Base-by-base conservation (phyloP, 2,329 filamentous ascomycete species). In the Teratosphaeria pseudoeucalypti region DNA sequence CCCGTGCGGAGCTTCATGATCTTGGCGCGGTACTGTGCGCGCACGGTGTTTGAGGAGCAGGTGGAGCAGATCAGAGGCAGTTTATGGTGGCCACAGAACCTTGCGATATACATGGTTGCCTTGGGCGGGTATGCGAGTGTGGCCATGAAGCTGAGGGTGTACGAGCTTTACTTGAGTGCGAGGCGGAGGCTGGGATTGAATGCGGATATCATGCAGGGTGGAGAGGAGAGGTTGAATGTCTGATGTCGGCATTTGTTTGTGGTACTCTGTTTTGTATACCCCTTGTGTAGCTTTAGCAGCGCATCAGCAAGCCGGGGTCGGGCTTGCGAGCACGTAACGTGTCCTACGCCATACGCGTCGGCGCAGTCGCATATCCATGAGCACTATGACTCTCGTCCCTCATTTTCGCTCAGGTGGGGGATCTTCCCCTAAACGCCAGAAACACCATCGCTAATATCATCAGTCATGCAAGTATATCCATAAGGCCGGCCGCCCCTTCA, bases 1-100 rank as follows among this genome's bases (percentile, higher is more conserved):
- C 83, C 84, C 0, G 75, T 84, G 55, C 77, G 83, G 39, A 82
- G 81, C 3, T 86, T 87, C 69, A 75, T 87, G 63, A 86, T 87
- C 60, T 79, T 87, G 29, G 84, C 84, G 6, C 78, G 80, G 39
- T 86, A 86, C 67, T 84, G 84, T 19, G 82, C 82, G 16, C 77
- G 81, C 52, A 82, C 81, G 9, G 83, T 87, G 14, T 85, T 83
- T 67, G 78, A 85, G 61, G 84, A 86, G 68, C 75, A 82, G 61
- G 72, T 84, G 61, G 83, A 86, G 58, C 67, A 71, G 2, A 73
- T 82, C 49, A 68, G 68, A 1, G 80, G 80, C 3, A 81, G 79
- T 59, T 59, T 83, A 0, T 65, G 84, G 7, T 78, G 77, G 71
- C 81, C 81, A 2, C 58, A 67, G 9, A 85, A 84, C 62, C 68